phyloP scores from a whole-genome alignment of 805 yeast species.

The Saccharomycopsis fibuligera region DNA sequence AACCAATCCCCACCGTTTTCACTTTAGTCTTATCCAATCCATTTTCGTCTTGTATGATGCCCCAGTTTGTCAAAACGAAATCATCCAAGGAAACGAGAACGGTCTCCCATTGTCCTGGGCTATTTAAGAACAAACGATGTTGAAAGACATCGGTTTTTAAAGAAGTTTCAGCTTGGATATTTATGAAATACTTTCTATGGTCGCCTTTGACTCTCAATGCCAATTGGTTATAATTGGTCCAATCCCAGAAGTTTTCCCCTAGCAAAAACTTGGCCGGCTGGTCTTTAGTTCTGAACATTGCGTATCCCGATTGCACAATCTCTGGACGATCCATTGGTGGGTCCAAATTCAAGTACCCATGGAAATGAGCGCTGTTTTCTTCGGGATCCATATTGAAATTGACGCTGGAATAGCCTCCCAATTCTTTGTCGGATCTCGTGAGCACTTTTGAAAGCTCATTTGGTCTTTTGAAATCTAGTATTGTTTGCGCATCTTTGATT shows the following conservation, averaged over 20 bases:
- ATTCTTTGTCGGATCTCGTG: slow-evolving; percentile 63
- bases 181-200: slow-evolving; percentile 66
- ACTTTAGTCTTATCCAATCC: slow-evolving; percentile 57
- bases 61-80: slow-evolving; percentile 79
- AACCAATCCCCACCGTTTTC: slow-evolving; percentile 70
- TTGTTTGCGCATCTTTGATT: slow-evolving; percentile 29
- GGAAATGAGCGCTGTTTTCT: slow-evolving; percentile 53
- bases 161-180: slow-evolving; percentile 76
- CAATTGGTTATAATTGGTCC: slow-evolving; percentile 55
- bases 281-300: slow-evolving; percentile 79
- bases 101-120: slow-evolving; percentile 78
- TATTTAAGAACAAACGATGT: slow-evolving; percentile 66
- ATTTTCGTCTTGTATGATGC: slow-evolving; percentile 54
- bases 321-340: slow-evolving; percentile 62
- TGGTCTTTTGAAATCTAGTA: slow-evolving; percentile 55
- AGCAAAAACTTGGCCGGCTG: slow-evolving; percentile 34
- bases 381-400: slow-evolving; percentile 36
- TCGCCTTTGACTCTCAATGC: slow-evolving; percentile 70
- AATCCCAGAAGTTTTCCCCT: slow-evolving; percentile 57
- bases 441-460: slow-evolving; percentile 44
- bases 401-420: slow-evolving; percentile 75
- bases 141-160: slow-evolving; percentile 75
- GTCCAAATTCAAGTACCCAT: slow-evolving; percentile 63
- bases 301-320: slow-evolving; percentile 59
- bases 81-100: slow-evolving; percentile 71